Base-by-base conservation (phyloP, 352 stramenopile species). In the Phytophthora syringae region DNA sequence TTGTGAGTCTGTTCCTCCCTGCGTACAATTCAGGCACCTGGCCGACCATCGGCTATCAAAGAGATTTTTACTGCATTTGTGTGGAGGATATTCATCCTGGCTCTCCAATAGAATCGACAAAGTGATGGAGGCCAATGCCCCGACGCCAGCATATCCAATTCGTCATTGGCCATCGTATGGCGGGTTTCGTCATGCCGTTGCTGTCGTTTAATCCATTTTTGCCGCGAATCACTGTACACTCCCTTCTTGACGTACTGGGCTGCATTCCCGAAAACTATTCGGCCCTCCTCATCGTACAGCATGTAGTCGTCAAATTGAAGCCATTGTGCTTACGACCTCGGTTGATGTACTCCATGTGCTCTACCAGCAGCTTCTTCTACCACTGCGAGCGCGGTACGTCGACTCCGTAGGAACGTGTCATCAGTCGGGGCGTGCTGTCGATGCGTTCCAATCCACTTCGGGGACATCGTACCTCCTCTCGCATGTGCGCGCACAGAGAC, bases 21-120 rank as follows among this genome's bases (percentile, higher is more conserved):
- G 16, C 15, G 10, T 5, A 18, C 47, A 53, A 18, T 42, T 53
- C 7, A 40, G 5, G 5, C 47, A 53, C 16, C 10, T 24, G 1
- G 47, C 2, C 5, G 47, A 28, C 47, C 47, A 53, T 43, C 47
- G 25, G 16, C 18, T 15, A n/a, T 53, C 27, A n/a, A 42, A 53
- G 1, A 18, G n/a, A n/a, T 53, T 11, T 53, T 53, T 9, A 43
- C 47, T 10, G 25, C 47, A 27, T 53, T 43, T 16, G 47, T 48
- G 15, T 48, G n/a, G 6, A 48, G 40, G 16, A 52, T 25, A 16
- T 18, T 22, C 45, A 39, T 52, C 16, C 27, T 5, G 5, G 27
- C 45, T 25, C 45, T 24, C 45, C 45, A 52, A n/a, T 52, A 52
- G 28, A 40, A 52, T 0, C 45, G 24, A 24, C 45, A 52, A 0